Evolutionary conservation across 225 moss, liverwort and hornwort species (phyloP).

Genomic region (Ulota crispa): DNA sequence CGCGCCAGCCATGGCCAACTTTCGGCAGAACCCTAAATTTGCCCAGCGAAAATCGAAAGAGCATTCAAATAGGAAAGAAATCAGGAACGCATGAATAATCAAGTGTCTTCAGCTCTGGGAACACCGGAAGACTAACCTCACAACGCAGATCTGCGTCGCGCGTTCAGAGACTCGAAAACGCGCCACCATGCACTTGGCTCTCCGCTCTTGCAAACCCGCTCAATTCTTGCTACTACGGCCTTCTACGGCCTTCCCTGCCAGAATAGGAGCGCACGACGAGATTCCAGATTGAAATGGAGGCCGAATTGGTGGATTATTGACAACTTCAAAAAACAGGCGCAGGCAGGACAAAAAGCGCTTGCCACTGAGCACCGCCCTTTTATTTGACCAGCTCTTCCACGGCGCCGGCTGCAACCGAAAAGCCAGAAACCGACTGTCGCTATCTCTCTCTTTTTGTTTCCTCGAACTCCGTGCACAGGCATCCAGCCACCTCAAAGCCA

Average conservation of each 20-base stretch:
- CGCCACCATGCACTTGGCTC: not conserved
- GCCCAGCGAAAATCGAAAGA: not conserved
- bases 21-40: constrained; percentile 35
- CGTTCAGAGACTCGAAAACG: not conserved
- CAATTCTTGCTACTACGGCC: constrained; percentile 20
- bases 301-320: constrained; percentile 26
- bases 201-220: constrained; percentile 2
- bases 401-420: constrained; percentile 28
- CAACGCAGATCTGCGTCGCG: constrained; percentile 24
- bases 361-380: constrained; percentile 30
- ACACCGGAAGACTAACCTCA: constrained; percentile 31
- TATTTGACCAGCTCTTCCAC: constrained; percentile 41
- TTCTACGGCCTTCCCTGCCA: not conserved
- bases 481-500: constrained; percentile 14
- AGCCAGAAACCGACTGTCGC: constrained; percentile 15
- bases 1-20: constrained; percentile 3
- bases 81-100: not conserved
- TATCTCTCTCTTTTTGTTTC: constrained; percentile 8
- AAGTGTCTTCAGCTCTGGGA: constrained; percentile 13
- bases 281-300: constrained; percentile 27
- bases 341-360: not conserved
- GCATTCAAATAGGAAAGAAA: not conserved
- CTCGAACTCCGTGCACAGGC: constrained; percentile 34
- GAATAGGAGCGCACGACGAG: not conserved
- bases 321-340: constrained; percentile 20